Conservation (phyloP, 2,329 filamentous ascomycete genomes). For the Tolypocladium inflatum region DNA sequence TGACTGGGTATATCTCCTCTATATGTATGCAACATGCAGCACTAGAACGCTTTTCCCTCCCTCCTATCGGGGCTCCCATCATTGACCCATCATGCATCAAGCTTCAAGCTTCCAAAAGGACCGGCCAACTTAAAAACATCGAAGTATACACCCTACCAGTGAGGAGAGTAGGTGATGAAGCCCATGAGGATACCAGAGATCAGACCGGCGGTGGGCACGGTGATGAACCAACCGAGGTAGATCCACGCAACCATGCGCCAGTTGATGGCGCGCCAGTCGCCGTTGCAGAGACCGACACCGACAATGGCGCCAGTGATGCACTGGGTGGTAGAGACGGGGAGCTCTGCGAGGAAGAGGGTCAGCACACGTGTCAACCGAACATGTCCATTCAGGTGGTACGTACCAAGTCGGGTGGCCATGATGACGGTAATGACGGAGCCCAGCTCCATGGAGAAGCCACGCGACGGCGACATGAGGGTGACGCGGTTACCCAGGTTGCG, state of each 20-base stretch:
- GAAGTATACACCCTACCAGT: slow-evolving; percentile 19
- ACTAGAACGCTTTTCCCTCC: background rate
- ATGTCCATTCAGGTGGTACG: slow-evolving; percentile 6
- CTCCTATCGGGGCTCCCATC: background rate
- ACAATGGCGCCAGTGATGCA: slow-evolving; percentile 55
- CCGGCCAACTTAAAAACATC: background rate
- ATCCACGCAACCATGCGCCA: slow-evolving; percentile 54
- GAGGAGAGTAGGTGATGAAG: slow-evolving; percentile 52
- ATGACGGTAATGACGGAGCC: slow-evolving; percentile 54
- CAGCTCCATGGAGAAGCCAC: slow-evolving; percentile 52
- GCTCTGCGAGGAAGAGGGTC: slow-evolving; percentile 21
- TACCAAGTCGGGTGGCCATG: slow-evolving; percentile 49
- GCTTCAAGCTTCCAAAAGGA: background rate
- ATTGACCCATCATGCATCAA: background rate
- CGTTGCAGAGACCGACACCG: slow-evolving; percentile 52
- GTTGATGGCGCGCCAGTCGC: slow-evolving; percentile 49
- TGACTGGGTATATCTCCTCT: background rate
- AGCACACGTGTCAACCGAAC: background rate
- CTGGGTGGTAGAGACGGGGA: slow-evolving; percentile 56
- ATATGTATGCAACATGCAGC: background rate
- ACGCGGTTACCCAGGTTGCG: slow-evolving; percentile 51
- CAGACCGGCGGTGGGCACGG: slow-evolving; percentile 45
- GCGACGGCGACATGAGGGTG: slow-evolving; percentile 51
- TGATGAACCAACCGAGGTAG: slow-evolving; percentile 51
- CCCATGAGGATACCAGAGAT: slow-evolving; percentile 53